Conservation (phyloP, 1,284 basidiomycete genomes). For the Ustilago curta region DNA sequence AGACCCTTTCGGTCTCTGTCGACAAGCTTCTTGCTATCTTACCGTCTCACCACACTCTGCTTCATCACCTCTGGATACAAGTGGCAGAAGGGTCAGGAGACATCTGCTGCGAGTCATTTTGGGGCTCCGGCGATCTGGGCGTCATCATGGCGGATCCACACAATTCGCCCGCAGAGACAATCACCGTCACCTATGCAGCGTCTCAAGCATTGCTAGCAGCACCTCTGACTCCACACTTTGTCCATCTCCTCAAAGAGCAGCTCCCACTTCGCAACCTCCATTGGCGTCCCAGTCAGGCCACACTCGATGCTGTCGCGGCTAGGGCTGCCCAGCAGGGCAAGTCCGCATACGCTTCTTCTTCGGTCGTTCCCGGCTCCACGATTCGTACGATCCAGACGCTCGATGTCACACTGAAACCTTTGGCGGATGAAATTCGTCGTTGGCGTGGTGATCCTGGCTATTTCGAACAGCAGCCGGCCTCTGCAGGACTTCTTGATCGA, state of each 20-base stretch:
- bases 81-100: background rate
- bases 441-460: constrained; percentile 53
- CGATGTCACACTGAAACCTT: constrained; percentile 49
- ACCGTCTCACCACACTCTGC: background rate
- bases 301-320: constrained; percentile 41
- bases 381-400: constrained; percentile 62
- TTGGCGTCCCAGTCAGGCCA: constrained; percentile 59
- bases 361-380: constrained; percentile 35
- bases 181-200: constrained; percentile 66
- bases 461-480: constrained; percentile 48
- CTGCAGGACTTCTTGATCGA: constrained; percentile 46
- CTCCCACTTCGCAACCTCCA: constrained; percentile 67
- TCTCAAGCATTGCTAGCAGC: constrained; percentile 54
- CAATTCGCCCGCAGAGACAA: constrained; percentile 24
- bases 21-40: background rate
- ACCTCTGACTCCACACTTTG: constrained; percentile 53
- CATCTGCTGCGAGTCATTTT: background rate
- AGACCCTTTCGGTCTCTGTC: background rate
- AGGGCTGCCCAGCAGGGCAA: constrained; percentile 45
- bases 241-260: constrained; percentile 54
- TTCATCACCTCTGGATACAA: background rate
- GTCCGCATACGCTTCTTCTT: constrained; percentile 25
- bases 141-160: constrained; percentile 22
- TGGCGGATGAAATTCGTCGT: constrained; percentile 48
- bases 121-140: background rate